phyloP scores from a whole-genome alignment of 164 flowering plant species.

The Paratinospora sagittata region DNA sequence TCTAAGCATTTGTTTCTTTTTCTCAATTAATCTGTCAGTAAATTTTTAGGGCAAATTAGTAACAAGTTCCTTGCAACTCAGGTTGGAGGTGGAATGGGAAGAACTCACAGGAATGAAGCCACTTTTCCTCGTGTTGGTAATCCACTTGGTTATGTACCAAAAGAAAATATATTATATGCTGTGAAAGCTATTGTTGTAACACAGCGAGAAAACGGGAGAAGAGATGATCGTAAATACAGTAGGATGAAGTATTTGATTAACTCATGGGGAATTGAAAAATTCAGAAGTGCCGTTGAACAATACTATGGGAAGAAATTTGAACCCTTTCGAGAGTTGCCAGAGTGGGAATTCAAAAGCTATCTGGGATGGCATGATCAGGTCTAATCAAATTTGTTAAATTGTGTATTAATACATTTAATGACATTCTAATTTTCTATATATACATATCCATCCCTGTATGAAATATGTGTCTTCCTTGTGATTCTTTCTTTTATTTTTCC shows the following conservation, averaged over 20 bases:
- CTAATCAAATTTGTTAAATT: neutral
- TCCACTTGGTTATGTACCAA: conserved; percentile 92
- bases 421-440: neutral
- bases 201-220: conserved; percentile 93
- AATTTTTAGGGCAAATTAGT: neutral
- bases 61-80: conserved; percentile 22
- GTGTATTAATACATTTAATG: neutral
- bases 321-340: conserved; percentile 71
- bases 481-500: conserved; percentile 1
- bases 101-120: conserved; percentile 79
- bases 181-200: conserved; percentile 96
- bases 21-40: neutral
- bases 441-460: neutral
- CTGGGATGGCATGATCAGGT: conserved; percentile 99
- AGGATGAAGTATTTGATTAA: conserved; percentile 92
- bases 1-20: neutral
- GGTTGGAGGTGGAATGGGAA: conserved; percentile 99
- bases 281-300: conserved; percentile 80
- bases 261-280: conserved; percentile 97
- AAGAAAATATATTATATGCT: conserved; percentile 89
- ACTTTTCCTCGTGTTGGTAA: conserved; percentile 95
- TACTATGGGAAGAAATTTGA: conserved; percentile 95
- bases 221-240: conserved; percentile 94
- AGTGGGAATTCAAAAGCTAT: conserved; percentile 94
- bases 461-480: neutral